Conservation (phyloP, 495 filamentous ascomycete species). For the Apodospora peruviana region DNA sequence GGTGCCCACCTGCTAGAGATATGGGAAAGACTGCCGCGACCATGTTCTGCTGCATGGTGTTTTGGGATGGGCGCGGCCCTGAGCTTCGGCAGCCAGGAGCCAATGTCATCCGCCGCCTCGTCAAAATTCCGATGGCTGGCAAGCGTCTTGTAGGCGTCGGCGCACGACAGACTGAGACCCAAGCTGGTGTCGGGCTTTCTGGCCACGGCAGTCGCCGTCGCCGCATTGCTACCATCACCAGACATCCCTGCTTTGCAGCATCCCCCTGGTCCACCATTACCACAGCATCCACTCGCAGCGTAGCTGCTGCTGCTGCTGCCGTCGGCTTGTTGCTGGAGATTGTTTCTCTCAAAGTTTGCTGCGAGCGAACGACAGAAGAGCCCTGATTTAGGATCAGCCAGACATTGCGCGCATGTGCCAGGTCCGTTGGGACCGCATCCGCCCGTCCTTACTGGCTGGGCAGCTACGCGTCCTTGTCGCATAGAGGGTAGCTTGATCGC, state of each 20-base stretch:
- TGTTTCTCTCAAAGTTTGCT: constrained; percentile 48
- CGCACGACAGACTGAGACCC: constrained; percentile 52
- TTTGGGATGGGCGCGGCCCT: constrained; percentile 46
- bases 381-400: constrained; percentile 68
- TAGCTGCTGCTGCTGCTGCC: constrained; percentile 44
- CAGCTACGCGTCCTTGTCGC: constrained; percentile 4
- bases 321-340: constrained; percentile 28
- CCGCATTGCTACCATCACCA: constrained; percentile 1
- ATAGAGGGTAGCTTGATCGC: constrained; percentile 43
- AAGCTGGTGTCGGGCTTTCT: constrained; percentile 3
- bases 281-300: constrained; percentile 49
- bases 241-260: constrained; percentile 30
- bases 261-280: constrained; percentile 29
- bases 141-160: constrained; percentile 77
- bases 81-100: constrained; percentile 68
- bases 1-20: constrained; percentile 44
- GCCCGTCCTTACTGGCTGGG: constrained; percentile 1
- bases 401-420: constrained; percentile 75
- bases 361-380: constrained; percentile 84
- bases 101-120: constrained; percentile 67
- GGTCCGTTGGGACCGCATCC: constrained; percentile 64
- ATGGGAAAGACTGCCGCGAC: constrained; percentile 2
- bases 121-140: constrained; percentile 76
- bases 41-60: constrained; percentile 5
- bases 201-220: neutral